A percentile compares a stretch with the other conserved stretches of the same genome.
Conservation (phyloP, 176 grass and related monocot species). For the Zoysia japonica region DNA sequence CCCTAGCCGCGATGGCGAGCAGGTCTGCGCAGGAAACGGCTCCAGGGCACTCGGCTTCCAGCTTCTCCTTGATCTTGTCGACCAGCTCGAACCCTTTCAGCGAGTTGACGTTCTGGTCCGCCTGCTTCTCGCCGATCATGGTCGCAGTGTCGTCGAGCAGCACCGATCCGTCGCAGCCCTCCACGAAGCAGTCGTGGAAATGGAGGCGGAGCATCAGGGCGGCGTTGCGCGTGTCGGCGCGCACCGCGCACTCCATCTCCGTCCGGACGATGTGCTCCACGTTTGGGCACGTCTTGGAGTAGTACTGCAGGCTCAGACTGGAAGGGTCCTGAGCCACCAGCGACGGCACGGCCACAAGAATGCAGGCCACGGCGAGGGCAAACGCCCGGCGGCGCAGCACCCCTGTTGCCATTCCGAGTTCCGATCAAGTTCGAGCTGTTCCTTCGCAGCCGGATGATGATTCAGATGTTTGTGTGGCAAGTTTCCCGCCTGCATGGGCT, state of each 20-base stretch:
- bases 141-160: slow-evolving; percentile 78
- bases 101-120: slow-evolving; percentile 80
- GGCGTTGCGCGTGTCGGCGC: slow-evolving; percentile 61
- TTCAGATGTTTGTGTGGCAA: slow-evolving; percentile 46
- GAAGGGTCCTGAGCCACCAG: slow-evolving; percentile 61
- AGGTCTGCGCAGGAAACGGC: slow-evolving; percentile 89
- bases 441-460: not conserved
- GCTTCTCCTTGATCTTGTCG: slow-evolving; percentile 84
- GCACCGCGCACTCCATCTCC: slow-evolving; percentile 80
- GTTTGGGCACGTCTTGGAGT: slow-evolving; percentile 76
- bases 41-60: slow-evolving; percentile 85
- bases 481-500: slow-evolving; percentile 33
- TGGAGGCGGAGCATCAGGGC: slow-evolving; percentile 88
- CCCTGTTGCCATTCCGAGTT: slow-evolving; percentile 37
- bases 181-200: slow-evolving; percentile 96
- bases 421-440: slow-evolving; percentile 15
- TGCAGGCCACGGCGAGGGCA: slow-evolving; percentile 27
- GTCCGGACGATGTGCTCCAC: slow-evolving; percentile 67
- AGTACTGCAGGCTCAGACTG: slow-evolving; percentile 74
- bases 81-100: slow-evolving; percentile 89
- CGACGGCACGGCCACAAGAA: slow-evolving; percentile 29
- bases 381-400: slow-evolving; percentile 24
- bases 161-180: slow-evolving; percentile 96
- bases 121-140: slow-evolving; percentile 80
- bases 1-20: slow-evolving; percentile 88